Conservation (phyloP, 2,329 filamentous ascomycete species). For the Phialophora tarda region DNA sequence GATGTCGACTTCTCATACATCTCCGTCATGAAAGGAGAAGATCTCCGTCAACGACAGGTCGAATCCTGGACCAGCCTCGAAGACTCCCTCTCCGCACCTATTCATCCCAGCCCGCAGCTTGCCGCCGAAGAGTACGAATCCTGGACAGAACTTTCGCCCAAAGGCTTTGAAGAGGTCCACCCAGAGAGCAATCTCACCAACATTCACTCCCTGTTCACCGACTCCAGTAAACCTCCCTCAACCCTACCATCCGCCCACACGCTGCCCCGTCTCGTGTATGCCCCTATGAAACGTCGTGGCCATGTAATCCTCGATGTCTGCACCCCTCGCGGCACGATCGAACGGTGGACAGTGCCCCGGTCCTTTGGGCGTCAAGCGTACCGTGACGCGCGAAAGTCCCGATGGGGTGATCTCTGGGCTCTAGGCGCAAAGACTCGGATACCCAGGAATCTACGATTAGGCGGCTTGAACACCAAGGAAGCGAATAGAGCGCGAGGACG, state of each 20-base stretch:
- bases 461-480: slow-evolving; percentile 32
- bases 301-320: slow-evolving; percentile 92
- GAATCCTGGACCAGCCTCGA: slow-evolving; percentile 32
- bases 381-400: slow-evolving; percentile 86
- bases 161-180: slow-evolving; percentile 33
- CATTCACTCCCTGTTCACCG: slow-evolving; percentile 32
- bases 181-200: slow-evolving; percentile 26
- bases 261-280: slow-evolving; percentile 77
- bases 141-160: slow-evolving; percentile 26
- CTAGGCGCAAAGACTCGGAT: slow-evolving; percentile 88
- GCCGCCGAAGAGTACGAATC: slow-evolving; percentile 23
- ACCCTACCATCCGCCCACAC: slow-evolving; percentile 34
- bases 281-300: slow-evolving; percentile 83
- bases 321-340: slow-evolving; percentile 80
- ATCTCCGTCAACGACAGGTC: slow-evolving; percentile 54
- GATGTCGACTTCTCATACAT: slow-evolving; percentile 91
- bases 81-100: slow-evolving; percentile 32
- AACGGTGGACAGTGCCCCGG: slow-evolving; percentile 90
- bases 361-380: slow-evolving; percentile 82
- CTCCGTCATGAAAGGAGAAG: slow-evolving; percentile 77
- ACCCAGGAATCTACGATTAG: slow-evolving; percentile 59
- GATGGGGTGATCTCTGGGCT: slow-evolving; percentile 95
- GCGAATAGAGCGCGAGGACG: slow-evolving; percentile 24
- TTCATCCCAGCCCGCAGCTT: slow-evolving; percentile 16
- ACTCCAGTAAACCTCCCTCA: slow-evolving; percentile 55